phyloP scores from a whole-genome alignment of 257 asterid species.

The Nicotiana noctiflora region DNA sequence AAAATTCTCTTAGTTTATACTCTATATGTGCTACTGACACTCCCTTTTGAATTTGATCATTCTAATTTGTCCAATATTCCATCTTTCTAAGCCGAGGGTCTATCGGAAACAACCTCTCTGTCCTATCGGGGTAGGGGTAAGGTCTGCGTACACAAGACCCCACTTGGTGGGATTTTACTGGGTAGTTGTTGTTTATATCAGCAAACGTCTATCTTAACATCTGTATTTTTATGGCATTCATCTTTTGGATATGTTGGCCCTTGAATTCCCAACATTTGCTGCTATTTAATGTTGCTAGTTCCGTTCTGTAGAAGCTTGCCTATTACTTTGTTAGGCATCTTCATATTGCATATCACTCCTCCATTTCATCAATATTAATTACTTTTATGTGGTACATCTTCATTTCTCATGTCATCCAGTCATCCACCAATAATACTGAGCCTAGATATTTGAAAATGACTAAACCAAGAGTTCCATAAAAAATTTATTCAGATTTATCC shows the following conservation, averaged over 20 bases:
- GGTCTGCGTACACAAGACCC: too few relatives aligned
- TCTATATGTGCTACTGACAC: slow-evolving; percentile 2
- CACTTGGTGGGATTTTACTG: too few relatives aligned
- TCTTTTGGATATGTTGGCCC: background rate
- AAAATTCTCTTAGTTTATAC: background rate
- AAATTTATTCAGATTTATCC: background rate
- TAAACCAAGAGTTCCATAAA: background rate
- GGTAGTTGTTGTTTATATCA: too few relatives aligned
- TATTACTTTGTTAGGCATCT: background rate
- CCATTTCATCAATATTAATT: background rate
- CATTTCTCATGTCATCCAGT: slow-evolving; percentile 4
- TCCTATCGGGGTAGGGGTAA: too few relatives aligned
- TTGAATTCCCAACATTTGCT: background rate
- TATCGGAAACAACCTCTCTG: too few relatives aligned
- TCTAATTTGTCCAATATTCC: background rate
- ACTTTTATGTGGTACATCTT: background rate
- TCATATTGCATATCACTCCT: background rate
- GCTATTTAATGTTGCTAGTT: background rate
- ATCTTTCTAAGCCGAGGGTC: too few relatives aligned
- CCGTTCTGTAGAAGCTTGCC: background rate
- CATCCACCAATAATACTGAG: background rate
- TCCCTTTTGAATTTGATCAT: background rate
- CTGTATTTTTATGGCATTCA: background rate
- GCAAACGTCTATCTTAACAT: background rate
- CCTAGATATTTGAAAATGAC: background rate